A percentile compares a stretch with the other conserved stretches of the same genome.
phyloP scores from a whole-genome alignment of 2,329 filamentous ascomycete genomes.

The Colletotrichum camelliae region DNA sequence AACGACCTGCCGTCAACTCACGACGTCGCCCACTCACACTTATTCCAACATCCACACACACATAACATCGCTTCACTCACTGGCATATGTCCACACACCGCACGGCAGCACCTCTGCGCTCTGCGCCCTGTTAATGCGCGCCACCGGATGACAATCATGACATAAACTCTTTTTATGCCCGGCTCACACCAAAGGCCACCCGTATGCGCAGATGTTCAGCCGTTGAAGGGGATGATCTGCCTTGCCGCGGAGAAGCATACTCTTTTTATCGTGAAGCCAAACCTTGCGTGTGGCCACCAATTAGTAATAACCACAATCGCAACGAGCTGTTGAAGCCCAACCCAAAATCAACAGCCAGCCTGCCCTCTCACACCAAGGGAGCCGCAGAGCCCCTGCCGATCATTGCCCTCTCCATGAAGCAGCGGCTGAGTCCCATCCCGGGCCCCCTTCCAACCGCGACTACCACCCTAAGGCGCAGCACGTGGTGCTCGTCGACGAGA shows the following conservation, averaged over 20 bases:
- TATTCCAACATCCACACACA: background rate
- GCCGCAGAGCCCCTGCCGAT: slow-evolving; percentile 3
- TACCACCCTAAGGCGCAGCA: background rate
- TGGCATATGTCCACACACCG: background rate
- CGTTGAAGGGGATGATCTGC: background rate
- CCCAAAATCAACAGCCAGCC: background rate
- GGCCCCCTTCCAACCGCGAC: background rate
- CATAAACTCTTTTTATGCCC: background rate
- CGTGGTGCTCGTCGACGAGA: background rate
- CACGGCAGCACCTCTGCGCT: background rate
- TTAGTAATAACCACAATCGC: background rate
- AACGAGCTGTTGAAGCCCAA: background rate
- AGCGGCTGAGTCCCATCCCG: background rate
- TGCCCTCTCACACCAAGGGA: background rate
- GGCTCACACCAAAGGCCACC: background rate
- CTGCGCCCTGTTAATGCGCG: background rate
- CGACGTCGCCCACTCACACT: background rate
- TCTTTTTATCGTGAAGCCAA: background rate
- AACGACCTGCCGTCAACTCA: background rate
- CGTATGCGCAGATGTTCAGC: background rate
- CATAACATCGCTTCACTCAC: background rate
- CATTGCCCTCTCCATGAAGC: slow-evolving; percentile 1
- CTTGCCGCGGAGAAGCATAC: background rate
- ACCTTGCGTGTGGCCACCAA: background rate
- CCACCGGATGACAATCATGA: background rate